These are phyloP conservation scores for Tylopilus vinaceipallidus DNA, from an alignment of 768 basidiomycete genomes.

Conservation along the genomic window DNA sequence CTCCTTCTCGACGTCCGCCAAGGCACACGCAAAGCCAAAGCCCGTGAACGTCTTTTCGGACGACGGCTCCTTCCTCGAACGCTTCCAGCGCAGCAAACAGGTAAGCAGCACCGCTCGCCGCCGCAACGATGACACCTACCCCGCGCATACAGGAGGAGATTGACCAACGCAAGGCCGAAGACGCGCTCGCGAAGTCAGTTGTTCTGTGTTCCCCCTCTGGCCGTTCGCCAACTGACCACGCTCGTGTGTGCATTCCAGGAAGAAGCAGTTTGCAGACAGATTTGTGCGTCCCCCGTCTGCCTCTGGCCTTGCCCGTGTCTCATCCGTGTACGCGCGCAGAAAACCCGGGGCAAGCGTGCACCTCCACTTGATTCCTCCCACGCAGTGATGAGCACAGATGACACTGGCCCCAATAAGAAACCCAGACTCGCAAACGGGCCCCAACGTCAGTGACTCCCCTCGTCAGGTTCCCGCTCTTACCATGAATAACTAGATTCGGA, in stretches of 20 bases:
- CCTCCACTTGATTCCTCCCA: conserved; percentile 38
- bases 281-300: conserved; percentile 47
- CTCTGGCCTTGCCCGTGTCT: not conserved
- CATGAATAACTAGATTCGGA: conserved; percentile 9
- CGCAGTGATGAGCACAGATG: conserved; percentile 36
- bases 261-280: conserved; percentile 57
- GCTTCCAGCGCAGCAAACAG: conserved; percentile 57
- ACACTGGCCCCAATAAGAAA: conserved; percentile 37
- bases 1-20: conserved; percentile 21
- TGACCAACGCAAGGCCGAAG: conserved; percentile 53
- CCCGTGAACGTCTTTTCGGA: conserved; percentile 63
- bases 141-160: conserved; percentile 48
- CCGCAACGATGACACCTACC: not conserved
- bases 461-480: not conserved
- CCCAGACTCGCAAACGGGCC: conserved; percentile 30
- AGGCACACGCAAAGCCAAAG: conserved; percentile 36
- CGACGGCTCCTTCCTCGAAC: conserved; percentile 67
- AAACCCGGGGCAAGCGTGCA: conserved; percentile 57
- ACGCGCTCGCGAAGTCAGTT: conserved; percentile 48
- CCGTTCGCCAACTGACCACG: not conserved
- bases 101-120: conserved; percentile 30
- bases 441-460: conserved; percentile 30
- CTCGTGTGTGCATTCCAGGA: conserved; percentile 36
- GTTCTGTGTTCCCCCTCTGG: not conserved
- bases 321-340: conserved; percentile 34